Evolutionary conservation across 2,329 filamentous ascomycete species (phyloP).

Genomic region (Rugonectria rugulosa): DNA sequence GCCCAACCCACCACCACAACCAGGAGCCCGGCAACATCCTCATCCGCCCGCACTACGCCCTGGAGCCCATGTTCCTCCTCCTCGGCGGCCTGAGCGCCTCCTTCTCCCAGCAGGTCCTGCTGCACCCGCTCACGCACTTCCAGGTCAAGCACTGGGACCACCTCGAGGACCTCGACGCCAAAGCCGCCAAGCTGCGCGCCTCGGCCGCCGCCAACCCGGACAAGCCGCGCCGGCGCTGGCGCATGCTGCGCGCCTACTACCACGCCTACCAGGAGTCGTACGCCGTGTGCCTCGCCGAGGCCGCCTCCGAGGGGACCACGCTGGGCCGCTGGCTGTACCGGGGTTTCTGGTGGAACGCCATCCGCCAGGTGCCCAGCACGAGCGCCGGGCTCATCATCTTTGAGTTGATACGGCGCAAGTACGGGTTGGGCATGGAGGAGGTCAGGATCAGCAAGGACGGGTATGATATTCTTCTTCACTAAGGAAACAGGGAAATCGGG

Average conservation of each 20-base stretch:
- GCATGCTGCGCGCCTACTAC: conserved; percentile 71
- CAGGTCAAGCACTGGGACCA: conserved; percentile 78
- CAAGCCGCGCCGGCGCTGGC: conserved; percentile 50
- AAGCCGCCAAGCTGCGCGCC: conserved; percentile 56
- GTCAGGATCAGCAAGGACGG: conserved; percentile 73
- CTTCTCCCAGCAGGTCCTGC: conserved; percentile 70
- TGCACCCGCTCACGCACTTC: conserved; percentile 75
- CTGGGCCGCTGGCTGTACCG: conserved; percentile 72
- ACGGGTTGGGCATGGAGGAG: conserved; percentile 68
- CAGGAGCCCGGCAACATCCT: conserved; percentile 49
- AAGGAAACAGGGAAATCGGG: conserved; percentile 2
- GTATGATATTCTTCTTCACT: conserved; percentile 71
- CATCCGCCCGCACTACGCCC: conserved; percentile 77
- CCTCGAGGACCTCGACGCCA: conserved; percentile 74
- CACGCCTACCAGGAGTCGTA: conserved; percentile 75
- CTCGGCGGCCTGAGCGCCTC: conserved; percentile 74
- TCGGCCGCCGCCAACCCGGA: conserved; percentile 41
- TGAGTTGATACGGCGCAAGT: conserved; percentile 77
- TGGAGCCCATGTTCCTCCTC: conserved; percentile 77
- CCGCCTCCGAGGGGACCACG: conserved; percentile 61
- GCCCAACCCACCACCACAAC: conserved; percentile 42
- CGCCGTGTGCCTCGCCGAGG: conserved; percentile 65
- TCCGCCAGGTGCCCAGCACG: conserved; percentile 78
- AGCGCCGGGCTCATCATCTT: conserved; percentile 81
- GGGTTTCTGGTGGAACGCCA: conserved; percentile 75